Evolutionary conservation across 352 stramenopile species (phyloP).

Genomic region (Pythium sp.): DNA sequence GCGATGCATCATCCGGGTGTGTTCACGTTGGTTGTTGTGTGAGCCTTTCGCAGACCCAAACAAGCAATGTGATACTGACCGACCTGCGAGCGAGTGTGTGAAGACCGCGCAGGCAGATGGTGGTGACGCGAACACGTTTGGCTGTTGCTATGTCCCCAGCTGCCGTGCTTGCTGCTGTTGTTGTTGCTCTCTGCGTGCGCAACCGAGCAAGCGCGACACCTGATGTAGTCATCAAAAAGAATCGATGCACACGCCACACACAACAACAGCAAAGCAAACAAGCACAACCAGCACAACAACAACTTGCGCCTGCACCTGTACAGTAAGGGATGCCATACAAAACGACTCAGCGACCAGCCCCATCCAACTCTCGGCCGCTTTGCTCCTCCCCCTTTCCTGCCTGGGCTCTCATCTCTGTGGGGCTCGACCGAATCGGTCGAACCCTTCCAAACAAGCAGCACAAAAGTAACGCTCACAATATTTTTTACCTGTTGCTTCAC

Average conservation of each 20-base stretch:
- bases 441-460: not conserved
- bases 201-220: not conserved
- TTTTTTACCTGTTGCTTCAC: slow-evolving; percentile 1
- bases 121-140: not conserved
- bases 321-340: not conserved
- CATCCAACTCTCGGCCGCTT: slow-evolving; percentile 1
- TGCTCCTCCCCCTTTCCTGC: not conserved
- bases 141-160: not conserved
- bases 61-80: slow-evolving; percentile 2
- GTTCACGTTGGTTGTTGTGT: not conserved
- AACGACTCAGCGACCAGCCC: not conserved
- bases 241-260: not conserved
- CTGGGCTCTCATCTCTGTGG: not conserved
- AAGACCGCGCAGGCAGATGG: not conserved
- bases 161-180: not conserved
- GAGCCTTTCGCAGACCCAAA: not conserved
- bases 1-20: not conserved
- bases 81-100: not conserved
- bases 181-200: not conserved
- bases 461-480: not conserved
- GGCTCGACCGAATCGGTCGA: not conserved
- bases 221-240: slow-evolving; percentile 1
- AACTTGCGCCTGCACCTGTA: not conserved
- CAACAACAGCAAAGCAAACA: not conserved
- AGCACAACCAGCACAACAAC: not conserved